Evolutionary conservation across 78 protist species (phyloP).

Genomic region (Monosiga brevicollis): DNA sequence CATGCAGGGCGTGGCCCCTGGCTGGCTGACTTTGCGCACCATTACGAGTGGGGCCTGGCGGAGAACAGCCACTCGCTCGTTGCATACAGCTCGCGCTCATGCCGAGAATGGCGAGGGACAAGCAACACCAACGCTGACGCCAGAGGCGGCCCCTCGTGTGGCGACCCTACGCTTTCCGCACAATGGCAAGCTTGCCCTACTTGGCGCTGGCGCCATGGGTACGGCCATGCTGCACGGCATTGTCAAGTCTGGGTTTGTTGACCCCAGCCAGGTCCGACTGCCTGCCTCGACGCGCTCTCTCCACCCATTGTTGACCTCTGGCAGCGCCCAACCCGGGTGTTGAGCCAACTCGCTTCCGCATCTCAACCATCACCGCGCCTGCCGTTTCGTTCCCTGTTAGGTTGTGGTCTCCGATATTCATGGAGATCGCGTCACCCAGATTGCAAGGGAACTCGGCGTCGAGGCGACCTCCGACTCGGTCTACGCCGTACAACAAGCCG

Average conservation of each 20-base stretch:
- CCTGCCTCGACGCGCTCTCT: background rate
- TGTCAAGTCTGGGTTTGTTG: background rate
- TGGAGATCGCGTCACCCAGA: too few relatives aligned
- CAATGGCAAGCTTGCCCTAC: background rate
- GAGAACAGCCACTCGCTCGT: background rate
- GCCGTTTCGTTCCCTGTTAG: too few relatives aligned
- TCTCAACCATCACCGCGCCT: too few relatives aligned
- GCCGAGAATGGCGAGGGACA: background rate
- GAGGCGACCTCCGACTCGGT: background rate
- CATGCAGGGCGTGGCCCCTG: background rate
- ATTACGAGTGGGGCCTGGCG: background rate
- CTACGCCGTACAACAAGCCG: background rate
- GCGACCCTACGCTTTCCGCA: background rate
- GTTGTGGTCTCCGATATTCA: too few relatives aligned
- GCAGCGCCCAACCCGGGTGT: too few relatives aligned
- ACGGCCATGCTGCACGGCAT: background rate
- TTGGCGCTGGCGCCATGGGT: background rate
- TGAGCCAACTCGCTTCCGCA: background rate
- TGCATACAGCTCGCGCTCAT: background rate
- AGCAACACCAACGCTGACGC: background rate
- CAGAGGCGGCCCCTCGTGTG: background rate
- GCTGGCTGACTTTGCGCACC: background rate
- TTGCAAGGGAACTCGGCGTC: too few relatives aligned
- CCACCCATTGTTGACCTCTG: background rate
- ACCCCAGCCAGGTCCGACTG: background rate